phyloP scores from a whole-genome alignment of 345 rosid genomes.

The Bruguiera parviflora region DNA sequence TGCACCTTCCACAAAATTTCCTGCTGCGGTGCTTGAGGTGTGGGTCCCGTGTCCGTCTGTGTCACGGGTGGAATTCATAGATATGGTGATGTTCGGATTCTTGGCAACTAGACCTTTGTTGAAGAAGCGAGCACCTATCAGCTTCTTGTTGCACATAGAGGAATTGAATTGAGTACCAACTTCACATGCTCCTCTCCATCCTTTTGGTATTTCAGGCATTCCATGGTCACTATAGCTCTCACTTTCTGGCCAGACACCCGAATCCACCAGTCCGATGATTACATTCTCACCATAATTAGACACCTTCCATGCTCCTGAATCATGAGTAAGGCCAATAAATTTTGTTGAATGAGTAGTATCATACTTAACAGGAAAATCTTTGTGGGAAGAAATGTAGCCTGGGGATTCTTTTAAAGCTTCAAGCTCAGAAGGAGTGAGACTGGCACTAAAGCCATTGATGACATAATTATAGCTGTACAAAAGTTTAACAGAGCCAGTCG shows the following conservation, averaged over 20 bases:
- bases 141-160: conserved; percentile 32
- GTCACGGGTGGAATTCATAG: conserved; percentile 34
- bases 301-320: conserved; percentile 11
- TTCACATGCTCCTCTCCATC: conserved; percentile 37
- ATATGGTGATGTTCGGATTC: conserved; percentile 13
- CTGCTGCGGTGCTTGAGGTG: conserved; percentile 31
- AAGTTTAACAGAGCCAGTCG: not conserved
- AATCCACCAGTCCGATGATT: conserved; percentile 29
- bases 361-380: conserved; percentile 17
- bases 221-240: conserved; percentile 33
- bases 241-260: conserved; percentile 39
- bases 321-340: conserved; percentile 15
- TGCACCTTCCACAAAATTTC: conserved; percentile 25
- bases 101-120: conserved; percentile 36
- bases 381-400: conserved; percentile 17
- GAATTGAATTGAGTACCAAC: conserved; percentile 25
- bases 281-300: conserved; percentile 23
- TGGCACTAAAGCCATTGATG: conserved; percentile 22
- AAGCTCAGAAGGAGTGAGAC: conserved; percentile 23
- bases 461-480: conserved; percentile 21
- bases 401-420: conserved; percentile 17
- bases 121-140: conserved; percentile 42
- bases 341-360: conserved; percentile 25
- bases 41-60: conserved; percentile 36
- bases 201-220: conserved; percentile 27